phyloP scores from a whole-genome alignment of 306 rosid species.

The Crataegus laevigata region DNA sequence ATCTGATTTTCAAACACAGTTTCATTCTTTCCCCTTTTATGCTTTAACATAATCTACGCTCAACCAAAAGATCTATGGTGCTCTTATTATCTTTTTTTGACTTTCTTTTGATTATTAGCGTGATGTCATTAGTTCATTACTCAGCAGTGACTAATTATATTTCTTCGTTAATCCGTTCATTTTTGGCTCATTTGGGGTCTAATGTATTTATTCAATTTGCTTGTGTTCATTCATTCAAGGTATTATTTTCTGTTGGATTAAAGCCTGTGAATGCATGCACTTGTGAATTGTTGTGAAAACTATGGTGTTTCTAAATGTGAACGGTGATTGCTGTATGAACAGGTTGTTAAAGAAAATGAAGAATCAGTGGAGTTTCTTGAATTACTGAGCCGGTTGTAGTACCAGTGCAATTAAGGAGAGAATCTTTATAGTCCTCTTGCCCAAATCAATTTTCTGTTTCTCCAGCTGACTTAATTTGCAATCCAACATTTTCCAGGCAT shows the following conservation, averaged over 20 bases:
- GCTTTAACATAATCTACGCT: not conserved
- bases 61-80: not conserved
- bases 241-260: not conserved
- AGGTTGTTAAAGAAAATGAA: constrained; percentile 76
- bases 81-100: not conserved
- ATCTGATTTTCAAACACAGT: not conserved
- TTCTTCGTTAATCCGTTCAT: not conserved
- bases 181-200: not conserved
- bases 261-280: not conserved
- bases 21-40: too few relatives aligned
- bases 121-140: too few relatives aligned
- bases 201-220: not conserved
- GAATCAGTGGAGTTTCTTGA: constrained; percentile 67
- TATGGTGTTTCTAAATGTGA: constrained; percentile 11
- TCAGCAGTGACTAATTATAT: not conserved
- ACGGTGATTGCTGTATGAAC: constrained; percentile 19
- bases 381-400: constrained; percentile 53
- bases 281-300: constrained; percentile 2
- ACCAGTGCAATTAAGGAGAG: constrained; percentile 14
- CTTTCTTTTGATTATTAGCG: not conserved
- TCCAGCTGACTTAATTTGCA: constrained; percentile 29
- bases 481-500: constrained; percentile 27
- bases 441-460: constrained; percentile 18
- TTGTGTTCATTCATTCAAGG: not conserved
- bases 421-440: constrained; percentile 22